A percentile compares a stretch with the other conserved stretches of the same genome.
Conservation (phyloP, 768 basidiomycete species). For the Leccinum incarnatum region DNA sequence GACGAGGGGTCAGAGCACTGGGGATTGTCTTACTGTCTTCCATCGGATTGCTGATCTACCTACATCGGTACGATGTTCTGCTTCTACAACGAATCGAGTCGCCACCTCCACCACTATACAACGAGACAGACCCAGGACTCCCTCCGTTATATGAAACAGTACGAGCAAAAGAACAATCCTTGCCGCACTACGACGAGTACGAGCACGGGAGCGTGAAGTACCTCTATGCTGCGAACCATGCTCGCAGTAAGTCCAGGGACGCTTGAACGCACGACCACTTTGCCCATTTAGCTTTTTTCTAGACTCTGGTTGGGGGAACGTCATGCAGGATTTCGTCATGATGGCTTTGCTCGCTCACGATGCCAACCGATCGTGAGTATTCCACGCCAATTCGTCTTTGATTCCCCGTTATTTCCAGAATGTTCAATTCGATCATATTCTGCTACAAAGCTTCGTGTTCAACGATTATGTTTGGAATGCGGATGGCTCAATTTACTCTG, state of each 20-base stretch:
- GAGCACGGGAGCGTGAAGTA: constrained; percentile 38
- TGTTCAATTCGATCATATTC: constrained; percentile 3
- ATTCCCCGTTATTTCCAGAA: not conserved
- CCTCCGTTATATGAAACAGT: constrained; percentile 45
- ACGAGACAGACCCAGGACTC: constrained; percentile 1
- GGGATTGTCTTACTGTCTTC: constrained; percentile 4
- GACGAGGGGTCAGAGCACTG: constrained; percentile 22
- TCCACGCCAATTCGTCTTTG: not conserved
- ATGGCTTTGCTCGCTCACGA: constrained; percentile 35
- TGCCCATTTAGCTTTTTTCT: not conserved
- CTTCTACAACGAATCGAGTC: not conserved
- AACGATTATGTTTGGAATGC: constrained; percentile 43
- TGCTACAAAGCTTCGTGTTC: constrained; percentile 37
- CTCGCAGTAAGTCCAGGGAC: constrained; percentile 25
- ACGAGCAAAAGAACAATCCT: constrained; percentile 35
- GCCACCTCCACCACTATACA: not conserved
- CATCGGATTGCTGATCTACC: constrained; percentile 16
- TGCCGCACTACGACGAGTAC: constrained; percentile 42
- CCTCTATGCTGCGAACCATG: constrained; percentile 49
- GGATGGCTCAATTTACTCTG: constrained; percentile 34
- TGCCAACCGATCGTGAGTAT: constrained; percentile 35
- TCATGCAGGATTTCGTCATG: constrained; percentile 41
- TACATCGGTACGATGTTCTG: constrained; percentile 5
- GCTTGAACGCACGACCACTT: not conserved
- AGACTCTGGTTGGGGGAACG: constrained; percentile 42